These are phyloP conservation scores for Anthracocystis walkeri DNA, from an alignment of 1,284 basidiomycete genomes.

Conservation along the genomic window DNA sequence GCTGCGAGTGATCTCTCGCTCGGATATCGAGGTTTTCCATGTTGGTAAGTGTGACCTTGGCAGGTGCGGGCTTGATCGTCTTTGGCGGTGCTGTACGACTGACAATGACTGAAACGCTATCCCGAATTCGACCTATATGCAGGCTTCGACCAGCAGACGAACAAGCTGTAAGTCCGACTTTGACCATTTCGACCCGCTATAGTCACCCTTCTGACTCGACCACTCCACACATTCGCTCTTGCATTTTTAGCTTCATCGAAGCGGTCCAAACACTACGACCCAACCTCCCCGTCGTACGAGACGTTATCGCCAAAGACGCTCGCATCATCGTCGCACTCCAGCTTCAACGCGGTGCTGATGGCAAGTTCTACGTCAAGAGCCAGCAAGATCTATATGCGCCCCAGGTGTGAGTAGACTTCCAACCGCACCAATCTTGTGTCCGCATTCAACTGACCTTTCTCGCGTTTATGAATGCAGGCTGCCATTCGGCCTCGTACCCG, in stretches of 20 bases:
- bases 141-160: constrained; percentile 33
- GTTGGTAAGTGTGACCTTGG: constrained; percentile 45
- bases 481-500: constrained; percentile 55
- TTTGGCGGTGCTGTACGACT: no score
- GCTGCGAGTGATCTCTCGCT: constrained; percentile 60
- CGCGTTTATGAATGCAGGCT: constrained; percentile 17
- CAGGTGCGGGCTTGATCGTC: no score
- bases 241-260: constrained; percentile 52
- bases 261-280: constrained; percentile 62
- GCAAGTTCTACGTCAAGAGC: constrained; percentile 64
- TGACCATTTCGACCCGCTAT: no score
- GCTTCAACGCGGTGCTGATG: constrained; percentile 61
- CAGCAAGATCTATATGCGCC: constrained; percentile 64
- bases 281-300: constrained; percentile 42
- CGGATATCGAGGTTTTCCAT: constrained; percentile 58
- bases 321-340: constrained; percentile 60
- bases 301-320: constrained; percentile 31
- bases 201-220: neutral
- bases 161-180: constrained; percentile 18
- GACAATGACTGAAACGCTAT: no score
- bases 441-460: constrained; percentile 10
- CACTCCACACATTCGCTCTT: neutral
- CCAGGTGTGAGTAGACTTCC: constrained; percentile 41
- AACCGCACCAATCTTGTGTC: no score
- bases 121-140: neutral